Conservation (phyloP, 2,329 filamentous ascomycete species). For the Cladosporium sp. region DNA sequence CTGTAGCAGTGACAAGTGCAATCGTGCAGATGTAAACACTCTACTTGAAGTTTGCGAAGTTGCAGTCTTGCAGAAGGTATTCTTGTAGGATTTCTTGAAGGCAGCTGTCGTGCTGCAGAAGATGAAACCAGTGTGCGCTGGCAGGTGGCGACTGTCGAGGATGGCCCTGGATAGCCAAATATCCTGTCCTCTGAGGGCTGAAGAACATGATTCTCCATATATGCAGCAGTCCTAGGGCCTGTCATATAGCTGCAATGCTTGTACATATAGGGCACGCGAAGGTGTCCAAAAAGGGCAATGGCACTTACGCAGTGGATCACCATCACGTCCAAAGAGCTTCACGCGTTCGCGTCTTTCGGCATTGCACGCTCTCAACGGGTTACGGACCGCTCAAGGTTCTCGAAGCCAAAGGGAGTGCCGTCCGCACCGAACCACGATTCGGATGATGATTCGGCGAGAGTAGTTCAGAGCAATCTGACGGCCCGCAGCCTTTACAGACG, state of each 20-base stretch:
- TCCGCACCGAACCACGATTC: neutral
- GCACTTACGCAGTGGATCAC: neutral
- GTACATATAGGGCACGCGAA: neutral
- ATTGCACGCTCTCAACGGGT: constrained; percentile 1
- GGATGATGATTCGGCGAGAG: constrained; percentile 13
- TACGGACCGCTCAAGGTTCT: constrained; percentile 9
- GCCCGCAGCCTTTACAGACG: constrained; percentile 7
- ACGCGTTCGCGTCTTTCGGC: neutral
- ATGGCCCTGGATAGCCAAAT: neutral
- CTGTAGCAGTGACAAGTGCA: neutral
- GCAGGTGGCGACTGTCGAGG: constrained; percentile 5
- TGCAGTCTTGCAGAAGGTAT: neutral
- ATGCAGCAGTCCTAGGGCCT: neutral
- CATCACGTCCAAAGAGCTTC: neutral
- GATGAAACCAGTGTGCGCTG: constrained; percentile 2
- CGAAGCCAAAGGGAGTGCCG: constrained; percentile 10
- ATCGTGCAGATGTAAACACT: neutral
- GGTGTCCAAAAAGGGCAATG: neutral
- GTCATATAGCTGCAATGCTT: neutral
- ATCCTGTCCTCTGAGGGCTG: neutral
- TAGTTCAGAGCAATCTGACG: constrained; percentile 9
- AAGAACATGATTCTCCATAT: neutral
- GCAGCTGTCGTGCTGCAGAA: neutral
- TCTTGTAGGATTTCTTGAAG: neutral
- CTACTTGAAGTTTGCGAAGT: neutral